Conservation (phyloP, 2,329 filamentous ascomycete genomes). For the Acrodontium crateriforme region DNA sequence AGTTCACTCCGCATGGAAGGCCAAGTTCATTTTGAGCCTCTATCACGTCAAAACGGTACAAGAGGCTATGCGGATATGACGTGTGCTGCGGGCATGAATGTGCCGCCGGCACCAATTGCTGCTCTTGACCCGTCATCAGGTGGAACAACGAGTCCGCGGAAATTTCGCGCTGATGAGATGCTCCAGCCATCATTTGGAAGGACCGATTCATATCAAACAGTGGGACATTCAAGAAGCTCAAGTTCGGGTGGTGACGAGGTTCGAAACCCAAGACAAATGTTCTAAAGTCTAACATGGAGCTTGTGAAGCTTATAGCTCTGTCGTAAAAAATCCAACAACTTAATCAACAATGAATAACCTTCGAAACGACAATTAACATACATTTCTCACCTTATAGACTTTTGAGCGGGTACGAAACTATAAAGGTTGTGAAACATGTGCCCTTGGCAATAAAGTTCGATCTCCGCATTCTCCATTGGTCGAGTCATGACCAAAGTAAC, state of each 20-base stretch:
- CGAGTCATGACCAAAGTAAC: too few relatives aligned
- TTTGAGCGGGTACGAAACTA: too few relatives aligned
- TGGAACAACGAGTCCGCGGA: conserved; percentile 4
- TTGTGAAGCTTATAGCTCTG: too few relatives aligned
- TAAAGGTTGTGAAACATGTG: too few relatives aligned
- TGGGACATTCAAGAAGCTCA: conserved; percentile 2
- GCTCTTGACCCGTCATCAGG: conserved; percentile 5
- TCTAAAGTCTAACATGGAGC: too few relatives aligned
- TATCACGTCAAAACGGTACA: conserved; percentile 1
- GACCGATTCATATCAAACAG: conserved; percentile 3
- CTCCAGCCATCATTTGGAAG: neutral
- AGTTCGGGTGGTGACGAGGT: conserved; percentile 2
- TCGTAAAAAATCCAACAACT: too few relatives aligned
- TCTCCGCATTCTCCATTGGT: too few relatives aligned
- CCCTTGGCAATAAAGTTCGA: too few relatives aligned
- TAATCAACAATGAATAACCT: too few relatives aligned
- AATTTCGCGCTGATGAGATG: conserved; percentile 4
- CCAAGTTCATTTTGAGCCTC: conserved; percentile 3
- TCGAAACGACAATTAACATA: too few relatives aligned
- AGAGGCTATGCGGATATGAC: conserved; percentile 3
- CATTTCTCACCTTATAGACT: too few relatives aligned
- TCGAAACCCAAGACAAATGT: conserved; percentile 2
- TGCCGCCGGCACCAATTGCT: conserved; percentile 5
- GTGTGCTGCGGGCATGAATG: conserved; percentile 4
- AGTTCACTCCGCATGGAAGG: conserved; percentile 1